Conservation (phyloP, 805 yeast species). For the Scheffersomyces amazonensis region DNA sequence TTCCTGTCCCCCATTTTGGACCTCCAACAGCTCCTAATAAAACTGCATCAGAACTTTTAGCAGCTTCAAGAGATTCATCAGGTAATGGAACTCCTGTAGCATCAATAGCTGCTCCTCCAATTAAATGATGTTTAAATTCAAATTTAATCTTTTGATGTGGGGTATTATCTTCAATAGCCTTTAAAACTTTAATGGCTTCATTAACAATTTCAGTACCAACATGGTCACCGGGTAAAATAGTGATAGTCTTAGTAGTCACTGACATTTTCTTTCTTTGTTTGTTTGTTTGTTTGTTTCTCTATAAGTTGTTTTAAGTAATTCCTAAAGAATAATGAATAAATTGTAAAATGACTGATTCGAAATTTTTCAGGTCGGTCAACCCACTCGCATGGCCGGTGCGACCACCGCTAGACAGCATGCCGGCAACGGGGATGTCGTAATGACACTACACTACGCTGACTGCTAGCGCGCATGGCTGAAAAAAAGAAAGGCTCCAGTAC, state of each 20-base stretch:
- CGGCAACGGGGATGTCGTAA: no score
- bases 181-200: conserved; percentile 89
- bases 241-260: conserved; percentile 57
- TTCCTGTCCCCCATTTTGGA: conserved; percentile 98
- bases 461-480: no score
- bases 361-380: no score
- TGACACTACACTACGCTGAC: no score
- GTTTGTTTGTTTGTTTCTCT: no score
- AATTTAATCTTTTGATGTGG: conserved; percentile 51
- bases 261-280: conserved; percentile 1
- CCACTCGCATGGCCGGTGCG: no score
- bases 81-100: conserved; percentile 93
- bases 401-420: no score
- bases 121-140: conserved; percentile 77
- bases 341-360: no score
- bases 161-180: conserved; percentile 60
- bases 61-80: conserved; percentile 75
- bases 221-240: conserved; percentile 94
- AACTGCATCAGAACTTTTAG: conserved; percentile 91
- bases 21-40: conserved; percentile 98
- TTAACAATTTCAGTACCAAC: conserved; percentile 87
- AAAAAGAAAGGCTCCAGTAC: no score
- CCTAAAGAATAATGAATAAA: no score
- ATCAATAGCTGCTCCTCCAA: conserved; percentile 98
- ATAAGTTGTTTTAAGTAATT: no score